Percentiles rank a stretch among this genome's conserved stretches.
Evolutionary conservation across 257 asterid species (phyloP).

Genomic region (Gentiana dahurica): DNA sequence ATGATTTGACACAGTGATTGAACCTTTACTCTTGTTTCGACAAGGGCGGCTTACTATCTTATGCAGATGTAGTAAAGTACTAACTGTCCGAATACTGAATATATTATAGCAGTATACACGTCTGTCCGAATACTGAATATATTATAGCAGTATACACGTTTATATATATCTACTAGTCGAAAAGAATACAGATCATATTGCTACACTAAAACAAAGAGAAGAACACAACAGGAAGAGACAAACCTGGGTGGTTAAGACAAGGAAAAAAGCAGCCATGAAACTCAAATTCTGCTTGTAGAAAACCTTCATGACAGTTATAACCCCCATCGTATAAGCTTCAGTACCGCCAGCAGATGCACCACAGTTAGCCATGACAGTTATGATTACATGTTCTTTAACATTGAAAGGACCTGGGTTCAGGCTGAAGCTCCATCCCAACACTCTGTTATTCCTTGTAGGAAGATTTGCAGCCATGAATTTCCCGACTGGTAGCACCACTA

Average conservation of each 20-base stretch:
- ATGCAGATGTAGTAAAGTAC: no score
- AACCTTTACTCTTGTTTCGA: no score
- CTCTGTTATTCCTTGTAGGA: conserved; percentile 30
- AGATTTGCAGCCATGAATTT: conserved; percentile 84
- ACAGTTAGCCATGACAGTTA: conserved; percentile 93
- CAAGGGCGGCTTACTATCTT: no score
- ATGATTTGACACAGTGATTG: no score
- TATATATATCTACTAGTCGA: no score
- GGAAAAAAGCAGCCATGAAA: conserved; percentile 61
- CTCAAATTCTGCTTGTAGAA: conserved; percentile 72
- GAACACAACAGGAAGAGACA: background rate
- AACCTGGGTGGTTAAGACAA: conserved; percentile 96
- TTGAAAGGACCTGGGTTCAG: conserved; percentile 38
- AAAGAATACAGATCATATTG: no score
- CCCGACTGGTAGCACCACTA: conserved; percentile 68
- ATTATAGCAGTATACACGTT: no score
- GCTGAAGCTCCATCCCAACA: conserved; percentile 64
- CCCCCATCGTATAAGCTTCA: conserved; percentile 96
- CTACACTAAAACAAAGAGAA: background rate
- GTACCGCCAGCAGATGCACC: conserved; percentile 98
- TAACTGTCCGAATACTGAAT: no score
- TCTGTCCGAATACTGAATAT: no score
- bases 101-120: no score
- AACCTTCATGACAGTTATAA: conserved; percentile 94
- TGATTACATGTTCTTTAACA: conserved; percentile 72